Evolutionary conservation across 768 basidiomycete species (phyloP).

Genomic region (Auricularia sp.): DNA sequence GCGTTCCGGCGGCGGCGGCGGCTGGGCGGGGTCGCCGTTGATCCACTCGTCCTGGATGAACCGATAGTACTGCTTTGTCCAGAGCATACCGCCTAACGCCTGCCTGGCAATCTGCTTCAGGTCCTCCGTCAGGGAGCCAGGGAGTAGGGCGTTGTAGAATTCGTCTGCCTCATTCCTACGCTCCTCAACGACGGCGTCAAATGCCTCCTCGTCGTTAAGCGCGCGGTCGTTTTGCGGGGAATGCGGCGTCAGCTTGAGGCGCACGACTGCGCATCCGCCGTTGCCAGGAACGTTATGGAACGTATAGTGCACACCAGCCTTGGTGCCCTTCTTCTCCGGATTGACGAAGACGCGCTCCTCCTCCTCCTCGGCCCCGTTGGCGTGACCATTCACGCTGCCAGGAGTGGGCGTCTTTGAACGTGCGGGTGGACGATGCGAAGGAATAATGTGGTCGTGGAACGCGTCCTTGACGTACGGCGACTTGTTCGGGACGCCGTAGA

Average conservation of each 20-base stretch:
- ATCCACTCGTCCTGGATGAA: slow-evolving; percentile 97
- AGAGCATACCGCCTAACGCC: slow-evolving; percentile 92
- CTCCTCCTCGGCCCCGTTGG: slow-evolving; percentile 25
- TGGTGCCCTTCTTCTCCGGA: slow-evolving; percentile 81
- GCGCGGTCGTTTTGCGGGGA: slow-evolving; percentile 67
- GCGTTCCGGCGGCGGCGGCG: slow-evolving; percentile 83
- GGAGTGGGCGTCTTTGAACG: slow-evolving; percentile 23
- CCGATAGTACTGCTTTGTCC: slow-evolving; percentile 96
- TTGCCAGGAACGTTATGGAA: slow-evolving; percentile 80
- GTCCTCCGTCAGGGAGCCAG: slow-evolving; percentile 84
- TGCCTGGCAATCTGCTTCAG: slow-evolving; percentile 94
- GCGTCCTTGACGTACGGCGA: slow-evolving; percentile 88
- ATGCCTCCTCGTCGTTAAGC: slow-evolving; percentile 77
- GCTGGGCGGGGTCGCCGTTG: slow-evolving; percentile 90
- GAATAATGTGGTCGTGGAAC: slow-evolving; percentile 96
- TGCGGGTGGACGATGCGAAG: slow-evolving; percentile 61
- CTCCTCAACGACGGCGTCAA: slow-evolving; percentile 85
- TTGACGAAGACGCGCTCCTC: slow-evolving; percentile 63
- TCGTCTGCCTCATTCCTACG: slow-evolving; percentile 91
- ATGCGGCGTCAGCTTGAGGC: slow-evolving; percentile 80
- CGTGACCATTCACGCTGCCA: slow-evolving; percentile 11
- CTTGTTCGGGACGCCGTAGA: slow-evolving; percentile 83
- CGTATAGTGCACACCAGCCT: slow-evolving; percentile 83
- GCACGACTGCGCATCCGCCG: slow-evolving; percentile 91
- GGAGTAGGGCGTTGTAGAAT: slow-evolving; percentile 75